A percentile compares a stretch with the other conserved stretches of the same genome.
phyloP scores from a whole-genome alignment of 106 monocot species.

The Ottelia alismoides region DNA sequence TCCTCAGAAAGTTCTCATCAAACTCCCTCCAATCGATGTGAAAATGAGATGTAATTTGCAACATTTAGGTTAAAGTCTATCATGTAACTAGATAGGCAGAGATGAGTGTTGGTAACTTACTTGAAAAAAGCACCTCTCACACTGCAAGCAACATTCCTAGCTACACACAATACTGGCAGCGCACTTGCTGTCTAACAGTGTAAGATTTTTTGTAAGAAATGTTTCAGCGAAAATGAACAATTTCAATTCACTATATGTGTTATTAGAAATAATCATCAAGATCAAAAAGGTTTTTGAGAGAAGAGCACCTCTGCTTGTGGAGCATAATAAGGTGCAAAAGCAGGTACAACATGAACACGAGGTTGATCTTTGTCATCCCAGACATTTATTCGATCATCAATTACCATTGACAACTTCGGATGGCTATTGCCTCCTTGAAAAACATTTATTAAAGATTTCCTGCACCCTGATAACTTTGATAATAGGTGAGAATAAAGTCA shows the following conservation, averaged over 20 bases:
- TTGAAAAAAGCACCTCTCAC: slow-evolving; percentile 94
- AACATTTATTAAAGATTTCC: slow-evolving; percentile 76
- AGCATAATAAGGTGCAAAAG: slow-evolving; percentile 93
- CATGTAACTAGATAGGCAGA: too few relatives aligned
- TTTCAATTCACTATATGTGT: not conserved
- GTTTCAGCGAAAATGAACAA: too few relatives aligned
- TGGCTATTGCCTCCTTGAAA: slow-evolving; percentile 88
- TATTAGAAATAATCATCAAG: too few relatives aligned
- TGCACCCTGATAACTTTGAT: too few relatives aligned
- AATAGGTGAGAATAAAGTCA: too few relatives aligned
- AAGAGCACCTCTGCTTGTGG: slow-evolving; percentile 84
- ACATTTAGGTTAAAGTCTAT: too few relatives aligned
- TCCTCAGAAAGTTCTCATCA: slow-evolving; percentile 74
- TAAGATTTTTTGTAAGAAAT: not conserved
- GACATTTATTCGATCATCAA: slow-evolving; percentile 96
- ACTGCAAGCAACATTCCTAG: slow-evolving; percentile 95
- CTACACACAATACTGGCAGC: slow-evolving; percentile 85
- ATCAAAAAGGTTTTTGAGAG: too few relatives aligned
- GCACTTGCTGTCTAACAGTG: slow-evolving; percentile 42
- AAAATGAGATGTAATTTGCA: not conserved
- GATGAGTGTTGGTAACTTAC: too few relatives aligned
- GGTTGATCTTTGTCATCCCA: slow-evolving; percentile 98
- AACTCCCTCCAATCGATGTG: slow-evolving; percentile 53
- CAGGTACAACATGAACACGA: slow-evolving; percentile 97
- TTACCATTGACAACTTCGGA: slow-evolving; percentile 84